phyloP scores from a whole-genome alignment of 192 early-diverging fungal species.

The Coemansia sp. region DNA sequence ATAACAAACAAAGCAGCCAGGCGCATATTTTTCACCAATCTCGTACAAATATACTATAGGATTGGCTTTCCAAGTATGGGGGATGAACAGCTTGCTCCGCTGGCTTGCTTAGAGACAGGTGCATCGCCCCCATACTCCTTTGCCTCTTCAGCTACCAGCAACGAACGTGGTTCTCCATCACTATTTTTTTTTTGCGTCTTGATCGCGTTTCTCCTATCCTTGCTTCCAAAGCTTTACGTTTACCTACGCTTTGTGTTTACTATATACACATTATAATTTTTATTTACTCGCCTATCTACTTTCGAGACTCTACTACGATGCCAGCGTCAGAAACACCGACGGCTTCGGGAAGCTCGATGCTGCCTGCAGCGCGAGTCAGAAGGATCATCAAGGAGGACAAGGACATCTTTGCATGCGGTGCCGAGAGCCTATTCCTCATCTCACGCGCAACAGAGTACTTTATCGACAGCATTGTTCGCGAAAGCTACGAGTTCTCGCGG shows the following conservation, averaged over 20 bases:
- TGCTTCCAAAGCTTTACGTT: no score
- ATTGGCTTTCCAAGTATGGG: not conserved
- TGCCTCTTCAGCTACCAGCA: not conserved
- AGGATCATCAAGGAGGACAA: constrained; percentile 76
- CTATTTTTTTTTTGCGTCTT: not conserved
- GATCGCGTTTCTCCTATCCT: not conserved
- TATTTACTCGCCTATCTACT: not conserved
- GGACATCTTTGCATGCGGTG: constrained; percentile 64
- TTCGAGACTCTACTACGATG: not conserved
- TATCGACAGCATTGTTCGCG: constrained; percentile 62
- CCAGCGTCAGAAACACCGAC: not conserved
- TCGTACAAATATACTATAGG: no score
- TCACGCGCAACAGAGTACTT: constrained; percentile 69
- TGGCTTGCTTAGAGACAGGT: not conserved
- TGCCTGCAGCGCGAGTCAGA: constrained; percentile 67
- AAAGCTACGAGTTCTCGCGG: constrained; percentile 60
- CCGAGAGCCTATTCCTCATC: constrained; percentile 66
- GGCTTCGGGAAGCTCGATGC: constrained; percentile 50
- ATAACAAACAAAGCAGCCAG: not conserved
- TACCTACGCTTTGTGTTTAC: no score
- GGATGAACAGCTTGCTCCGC: no score
- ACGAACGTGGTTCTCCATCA: not conserved
- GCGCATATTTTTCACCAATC: no score
- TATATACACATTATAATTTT: no score
- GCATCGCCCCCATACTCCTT: not conserved